A percentile compares a stretch with the other conserved stretches of the same genome.
phyloP scores from a whole-genome alignment of 2,329 filamentous ascomycete species.

The Catunica adiposa region DNA sequence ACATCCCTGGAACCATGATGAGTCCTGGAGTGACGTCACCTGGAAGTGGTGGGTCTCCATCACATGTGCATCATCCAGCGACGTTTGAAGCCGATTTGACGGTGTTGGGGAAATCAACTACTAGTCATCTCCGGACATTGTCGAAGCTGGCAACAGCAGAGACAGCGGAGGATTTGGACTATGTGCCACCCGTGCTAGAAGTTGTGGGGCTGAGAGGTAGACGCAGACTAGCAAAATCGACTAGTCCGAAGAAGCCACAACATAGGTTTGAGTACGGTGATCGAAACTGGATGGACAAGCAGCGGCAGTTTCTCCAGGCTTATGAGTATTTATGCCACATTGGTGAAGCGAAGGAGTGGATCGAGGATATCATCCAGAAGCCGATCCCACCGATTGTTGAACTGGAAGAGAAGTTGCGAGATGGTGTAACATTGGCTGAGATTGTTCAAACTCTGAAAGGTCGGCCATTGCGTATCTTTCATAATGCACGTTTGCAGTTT shows the following conservation, averaged over 20 bases:
- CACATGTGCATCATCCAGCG: slow-evolving; percentile 23
- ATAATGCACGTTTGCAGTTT: slow-evolving; percentile 70
- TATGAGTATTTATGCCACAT: slow-evolving; percentile 99
- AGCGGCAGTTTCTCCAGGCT: slow-evolving; percentile 86
- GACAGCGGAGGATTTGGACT: slow-evolving; percentile 62
- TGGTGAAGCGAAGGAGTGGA: slow-evolving; percentile 98
- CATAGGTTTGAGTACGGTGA: slow-evolving; percentile 54
- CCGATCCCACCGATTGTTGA: slow-evolving; percentile 83
- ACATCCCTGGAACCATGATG: slow-evolving; percentile 12
- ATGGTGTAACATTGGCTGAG: slow-evolving; percentile 89
- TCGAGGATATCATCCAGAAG: slow-evolving; percentile 74
- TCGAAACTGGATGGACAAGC: slow-evolving; percentile 97
- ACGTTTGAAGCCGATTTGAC: slow-evolving; percentile 59
- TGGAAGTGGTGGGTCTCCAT: slow-evolving; percentile 11
- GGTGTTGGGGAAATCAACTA: slow-evolving; percentile 72
- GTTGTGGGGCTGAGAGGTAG: slow-evolving; percentile 78
- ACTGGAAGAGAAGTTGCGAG: slow-evolving; percentile 76
- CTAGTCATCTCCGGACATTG: slow-evolving; percentile 71
- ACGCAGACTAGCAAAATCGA: slow-evolving; percentile 59
- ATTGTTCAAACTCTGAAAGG: slow-evolving; percentile 61
- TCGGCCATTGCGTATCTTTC: slow-evolving; percentile 72
- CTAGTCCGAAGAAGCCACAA: slow-evolving; percentile 28
- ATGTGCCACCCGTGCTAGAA: slow-evolving; percentile 57
- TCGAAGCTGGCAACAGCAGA: slow-evolving; percentile 66
- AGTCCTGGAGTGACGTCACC: slow-evolving; percentile 8